Percentiles rank a stretch among this genome's conserved stretches.
Conservation (phyloP, 1,284 basidiomycete species). For the Trichosporon ovoides region DNA sequence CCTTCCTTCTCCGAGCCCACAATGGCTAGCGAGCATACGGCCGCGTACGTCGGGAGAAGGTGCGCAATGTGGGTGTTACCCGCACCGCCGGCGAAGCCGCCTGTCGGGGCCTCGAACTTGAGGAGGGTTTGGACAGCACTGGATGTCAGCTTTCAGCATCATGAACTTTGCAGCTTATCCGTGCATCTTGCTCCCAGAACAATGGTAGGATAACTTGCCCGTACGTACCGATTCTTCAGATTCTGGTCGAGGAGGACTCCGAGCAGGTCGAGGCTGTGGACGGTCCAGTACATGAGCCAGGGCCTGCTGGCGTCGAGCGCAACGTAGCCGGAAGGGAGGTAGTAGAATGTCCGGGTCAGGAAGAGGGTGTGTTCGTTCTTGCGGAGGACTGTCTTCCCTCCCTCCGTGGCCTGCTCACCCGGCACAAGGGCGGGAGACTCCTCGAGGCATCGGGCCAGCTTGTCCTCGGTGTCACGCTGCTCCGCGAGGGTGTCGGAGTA, state of each 20-base stretch:
- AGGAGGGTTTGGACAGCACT: conserved; percentile 57
- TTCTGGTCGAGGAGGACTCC: conserved; percentile 70
- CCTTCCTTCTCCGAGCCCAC: conserved; percentile 62
- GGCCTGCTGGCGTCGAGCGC: conserved; percentile 85
- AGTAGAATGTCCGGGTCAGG: conserved; percentile 34
- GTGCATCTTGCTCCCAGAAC: no score
- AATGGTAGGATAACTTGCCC: not conserved
- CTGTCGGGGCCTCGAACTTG: conserved; percentile 68
- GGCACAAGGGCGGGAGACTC: conserved; percentile 20
- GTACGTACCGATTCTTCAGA: conserved; percentile 61
- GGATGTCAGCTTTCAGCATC: conserved; percentile 7
- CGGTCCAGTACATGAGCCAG: conserved; percentile 86
- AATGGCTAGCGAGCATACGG: conserved; percentile 76
- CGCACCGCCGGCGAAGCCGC: conserved; percentile 89
- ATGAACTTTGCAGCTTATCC: no score
- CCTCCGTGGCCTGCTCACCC: conserved; percentile 30
- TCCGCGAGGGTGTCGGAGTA: conserved; percentile 60
- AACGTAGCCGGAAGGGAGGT: conserved; percentile 64
- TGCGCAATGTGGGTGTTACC: conserved; percentile 70
- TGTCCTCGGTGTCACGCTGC: conserved; percentile 64
- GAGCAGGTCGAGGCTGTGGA: conserved; percentile 71
- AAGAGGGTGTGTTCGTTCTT: conserved; percentile 37
- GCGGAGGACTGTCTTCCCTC: conserved; percentile 22
- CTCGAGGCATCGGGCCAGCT: conserved; percentile 47
- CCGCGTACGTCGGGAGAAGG: conserved; percentile 83